Conservation (phyloP, 1,284 basidiomycete genomes). For the Ustilago curta region DNA sequence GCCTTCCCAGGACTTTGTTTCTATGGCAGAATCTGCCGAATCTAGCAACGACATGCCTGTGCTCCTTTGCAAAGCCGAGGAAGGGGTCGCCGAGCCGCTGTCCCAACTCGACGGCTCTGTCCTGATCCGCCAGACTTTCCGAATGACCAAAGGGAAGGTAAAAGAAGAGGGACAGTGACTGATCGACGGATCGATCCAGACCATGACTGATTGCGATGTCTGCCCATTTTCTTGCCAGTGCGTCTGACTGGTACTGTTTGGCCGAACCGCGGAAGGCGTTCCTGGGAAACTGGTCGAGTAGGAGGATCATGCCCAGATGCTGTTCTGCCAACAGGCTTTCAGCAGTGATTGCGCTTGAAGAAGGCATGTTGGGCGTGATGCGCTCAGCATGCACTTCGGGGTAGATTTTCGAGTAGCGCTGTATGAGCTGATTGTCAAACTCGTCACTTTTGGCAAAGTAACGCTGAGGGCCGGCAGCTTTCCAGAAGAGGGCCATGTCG, state of each 20-base stretch:
- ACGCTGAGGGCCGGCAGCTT: slow-evolving; percentile 36
- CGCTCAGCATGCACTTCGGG: slow-evolving; percentile 19
- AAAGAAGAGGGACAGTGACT: slow-evolving; percentile 21
- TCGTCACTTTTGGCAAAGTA: slow-evolving; percentile 30
- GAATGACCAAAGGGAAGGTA: slow-evolving; percentile 40
- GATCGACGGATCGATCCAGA: slow-evolving; percentile 17
- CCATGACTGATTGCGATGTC: slow-evolving; percentile 25
- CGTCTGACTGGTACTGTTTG: slow-evolving; percentile 33
- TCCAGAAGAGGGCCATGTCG: slow-evolving; percentile 43
- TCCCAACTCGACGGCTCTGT: slow-evolving; percentile 27
- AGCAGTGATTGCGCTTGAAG: not conserved
- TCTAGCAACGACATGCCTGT: slow-evolving; percentile 26
- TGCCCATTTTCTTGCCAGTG: slow-evolving; percentile 33
- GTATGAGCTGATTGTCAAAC: slow-evolving; percentile 33
- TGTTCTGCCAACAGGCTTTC: slow-evolving; percentile 12
- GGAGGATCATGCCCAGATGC: slow-evolving; percentile 43
- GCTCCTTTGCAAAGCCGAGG: slow-evolving; percentile 24
- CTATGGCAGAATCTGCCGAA: slow-evolving; percentile 46
- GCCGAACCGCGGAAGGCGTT: slow-evolving; percentile 35
- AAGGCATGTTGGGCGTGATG: slow-evolving; percentile 11
- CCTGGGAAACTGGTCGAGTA: slow-evolving; percentile 42
- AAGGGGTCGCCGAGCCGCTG: slow-evolving; percentile 28
- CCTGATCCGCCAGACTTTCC: slow-evolving; percentile 35
- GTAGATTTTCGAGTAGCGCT: slow-evolving; percentile 30
- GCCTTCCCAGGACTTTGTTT: slow-evolving; percentile 26